phyloP scores from a whole-genome alignment of 2,329 filamentous ascomycete genomes.

The Berkeleyomyces rouxiae region DNA sequence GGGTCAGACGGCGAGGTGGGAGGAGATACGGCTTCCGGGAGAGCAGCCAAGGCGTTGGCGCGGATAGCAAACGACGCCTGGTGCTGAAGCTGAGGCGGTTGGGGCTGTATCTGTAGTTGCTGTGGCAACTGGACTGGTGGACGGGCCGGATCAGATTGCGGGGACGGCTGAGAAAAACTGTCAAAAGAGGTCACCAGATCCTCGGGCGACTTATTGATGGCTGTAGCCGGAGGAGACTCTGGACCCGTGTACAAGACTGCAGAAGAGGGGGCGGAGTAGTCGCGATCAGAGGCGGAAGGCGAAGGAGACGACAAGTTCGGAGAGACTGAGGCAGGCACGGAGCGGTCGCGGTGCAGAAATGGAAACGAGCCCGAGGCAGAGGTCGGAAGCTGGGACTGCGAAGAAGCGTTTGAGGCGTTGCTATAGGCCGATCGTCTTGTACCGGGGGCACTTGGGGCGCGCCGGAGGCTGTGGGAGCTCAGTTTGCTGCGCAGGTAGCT shows the following conservation, averaged over 20 bases:
- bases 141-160: neutral
- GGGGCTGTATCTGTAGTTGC: neutral
- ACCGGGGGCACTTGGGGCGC: slow-evolving; percentile 41
- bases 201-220: slow-evolving; percentile 4
- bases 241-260: slow-evolving; percentile 7
- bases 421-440: slow-evolving; percentile 12
- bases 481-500: slow-evolving; percentile 43
- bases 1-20: slow-evolving; percentile 5
- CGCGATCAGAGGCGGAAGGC: slow-evolving; percentile 10
- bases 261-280: slow-evolving; percentile 12
- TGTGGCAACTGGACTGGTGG: neutral
- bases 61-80: slow-evolving; percentile 11
- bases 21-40: slow-evolving; percentile 12
- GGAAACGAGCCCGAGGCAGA: slow-evolving; percentile 16
- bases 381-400: slow-evolving; percentile 15
- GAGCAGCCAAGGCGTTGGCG: slow-evolving; percentile 11
- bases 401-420: slow-evolving; percentile 25
- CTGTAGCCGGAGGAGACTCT: neutral
- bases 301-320: slow-evolving; percentile 9
- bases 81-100: neutral
- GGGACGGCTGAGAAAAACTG: neutral
- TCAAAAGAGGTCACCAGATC: slow-evolving; percentile 8
- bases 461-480: slow-evolving; percentile 45
- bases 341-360: slow-evolving; percentile 13
- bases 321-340: neutral